Conservation (phyloP, 805 yeast species). For the Saccharomycopsis fodiens region DNA sequence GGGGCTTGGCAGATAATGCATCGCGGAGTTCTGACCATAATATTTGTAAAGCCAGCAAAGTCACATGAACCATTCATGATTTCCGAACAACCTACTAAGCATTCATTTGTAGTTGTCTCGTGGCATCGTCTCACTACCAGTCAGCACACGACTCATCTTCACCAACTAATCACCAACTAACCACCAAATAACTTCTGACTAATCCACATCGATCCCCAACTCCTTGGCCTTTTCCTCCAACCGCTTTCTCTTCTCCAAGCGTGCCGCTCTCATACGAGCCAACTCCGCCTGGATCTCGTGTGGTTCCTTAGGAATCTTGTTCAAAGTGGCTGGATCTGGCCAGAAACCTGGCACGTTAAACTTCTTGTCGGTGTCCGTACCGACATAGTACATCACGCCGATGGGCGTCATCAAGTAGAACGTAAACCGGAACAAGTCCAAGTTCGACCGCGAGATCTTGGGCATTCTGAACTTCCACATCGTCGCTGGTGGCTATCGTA, state of each 20-base stretch:
- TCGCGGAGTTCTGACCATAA: too few species aligned
- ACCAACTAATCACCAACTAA: too few species aligned
- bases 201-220: constrained; percentile 20
- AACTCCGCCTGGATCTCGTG: constrained; percentile 87
- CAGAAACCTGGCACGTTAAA: constrained; percentile 90
- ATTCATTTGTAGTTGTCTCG: too few species aligned
- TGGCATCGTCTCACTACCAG: too few species aligned
- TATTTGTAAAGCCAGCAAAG: too few species aligned
- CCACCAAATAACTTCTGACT: background rate
- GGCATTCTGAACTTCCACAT: background rate
- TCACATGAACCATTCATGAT: too few species aligned
- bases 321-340: constrained; percentile 92
- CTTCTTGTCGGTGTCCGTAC: constrained; percentile 82
- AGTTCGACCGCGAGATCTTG: constrained; percentile 16
- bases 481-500: background rate
- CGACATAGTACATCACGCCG: constrained; percentile 87
- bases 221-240: constrained; percentile 65
- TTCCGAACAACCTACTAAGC: too few species aligned
- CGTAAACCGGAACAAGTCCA: constrained; percentile 42
- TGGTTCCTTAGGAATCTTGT: constrained; percentile 88
- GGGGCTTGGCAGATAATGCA: too few species aligned
- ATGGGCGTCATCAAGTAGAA: constrained; percentile 83
- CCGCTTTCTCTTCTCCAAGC: constrained; percentile 62
- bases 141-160: too few species aligned
- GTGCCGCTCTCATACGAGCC: constrained; percentile 75